phyloP scores from a whole-genome alignment of 2,329 filamentous ascomycete species.

The Grosmannia penicillata region DNA sequence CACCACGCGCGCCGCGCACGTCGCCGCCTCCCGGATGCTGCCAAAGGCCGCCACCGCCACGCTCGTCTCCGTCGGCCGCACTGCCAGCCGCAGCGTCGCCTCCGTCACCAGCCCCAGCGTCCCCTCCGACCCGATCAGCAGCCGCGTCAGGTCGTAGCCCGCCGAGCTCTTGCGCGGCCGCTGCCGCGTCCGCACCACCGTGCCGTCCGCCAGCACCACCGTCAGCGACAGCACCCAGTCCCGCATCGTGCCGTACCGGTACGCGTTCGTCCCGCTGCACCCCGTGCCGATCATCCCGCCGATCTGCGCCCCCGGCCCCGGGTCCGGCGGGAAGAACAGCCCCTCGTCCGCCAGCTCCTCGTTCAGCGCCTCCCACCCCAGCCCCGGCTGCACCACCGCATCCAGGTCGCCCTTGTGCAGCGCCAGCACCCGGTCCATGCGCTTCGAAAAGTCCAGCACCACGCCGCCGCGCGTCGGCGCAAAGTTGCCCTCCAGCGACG shows the following conservation, averaged over 20 bases:
- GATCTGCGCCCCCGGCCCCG: slow-evolving; percentile 83
- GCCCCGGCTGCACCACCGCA: slow-evolving; percentile 62
- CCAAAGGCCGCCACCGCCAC: slow-evolving; percentile 58
- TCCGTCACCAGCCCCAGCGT: slow-evolving; percentile 86
- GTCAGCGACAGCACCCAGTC: slow-evolving; percentile 85
- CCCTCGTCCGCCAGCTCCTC: slow-evolving; percentile 57
- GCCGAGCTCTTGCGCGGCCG: slow-evolving; percentile 79
- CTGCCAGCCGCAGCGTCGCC: slow-evolving; percentile 74
- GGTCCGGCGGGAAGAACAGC: slow-evolving; percentile 85
- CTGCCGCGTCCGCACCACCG: slow-evolving; percentile 77
- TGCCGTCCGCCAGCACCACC: slow-evolving; percentile 80
- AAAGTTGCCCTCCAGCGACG: slow-evolving; percentile 80
- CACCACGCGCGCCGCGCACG: slow-evolving; percentile 70
- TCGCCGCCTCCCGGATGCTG: slow-evolving; percentile 53
- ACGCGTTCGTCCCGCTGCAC: slow-evolving; percentile 71
- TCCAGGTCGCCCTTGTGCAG: slow-evolving; percentile 68
- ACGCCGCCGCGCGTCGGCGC: slow-evolving; percentile 70
- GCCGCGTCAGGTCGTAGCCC: slow-evolving; percentile 78
- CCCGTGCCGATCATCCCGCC: slow-evolving; percentile 73
- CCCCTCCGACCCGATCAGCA: slow-evolving; percentile 84
- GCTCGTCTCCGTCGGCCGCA: slow-evolving; percentile 62
- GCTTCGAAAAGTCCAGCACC: slow-evolving; percentile 61
- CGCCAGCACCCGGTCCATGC: slow-evolving; percentile 68
- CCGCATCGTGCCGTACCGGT: slow-evolving; percentile 86
- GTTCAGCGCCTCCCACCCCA: slow-evolving; percentile 79